Evolutionary conservation across 768 basidiomycete genomes (phyloP).

Genomic region (Leccinellum rugosiceps): DNA sequence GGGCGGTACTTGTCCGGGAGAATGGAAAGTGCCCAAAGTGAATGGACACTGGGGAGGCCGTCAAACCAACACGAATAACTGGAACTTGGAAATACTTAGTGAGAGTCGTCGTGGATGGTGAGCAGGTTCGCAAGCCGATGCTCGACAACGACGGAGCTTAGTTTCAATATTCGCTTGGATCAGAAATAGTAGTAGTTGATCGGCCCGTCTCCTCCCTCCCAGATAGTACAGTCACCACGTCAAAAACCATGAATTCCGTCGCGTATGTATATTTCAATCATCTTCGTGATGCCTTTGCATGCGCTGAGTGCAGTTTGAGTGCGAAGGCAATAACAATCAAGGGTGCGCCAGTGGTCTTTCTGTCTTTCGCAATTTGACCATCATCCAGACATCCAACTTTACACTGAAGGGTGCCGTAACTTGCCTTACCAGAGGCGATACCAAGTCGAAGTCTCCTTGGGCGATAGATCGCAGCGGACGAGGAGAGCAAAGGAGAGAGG

Average conservation of each 20-base stretch:
- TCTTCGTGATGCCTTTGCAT: neutral
- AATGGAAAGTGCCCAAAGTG: too few relatives aligned
- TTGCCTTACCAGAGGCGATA: neutral
- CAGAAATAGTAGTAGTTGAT: too few relatives aligned
- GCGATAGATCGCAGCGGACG: neutral
- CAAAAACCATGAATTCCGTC: neutral
- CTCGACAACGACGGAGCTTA: too few relatives aligned
- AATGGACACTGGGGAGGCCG: too few relatives aligned
- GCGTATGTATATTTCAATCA: neutral
- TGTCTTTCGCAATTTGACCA: neutral
- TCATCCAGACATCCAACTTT: neutral
- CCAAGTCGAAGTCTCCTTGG: neutral
- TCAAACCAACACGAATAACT: too few relatives aligned
- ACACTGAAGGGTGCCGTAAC: neutral
- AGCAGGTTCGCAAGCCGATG: too few relatives aligned
- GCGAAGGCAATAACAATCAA: neutral
- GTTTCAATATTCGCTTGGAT: too few relatives aligned
- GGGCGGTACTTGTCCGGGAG: too few relatives aligned
- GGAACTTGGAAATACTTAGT: too few relatives aligned
- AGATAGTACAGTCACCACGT: too few relatives aligned
- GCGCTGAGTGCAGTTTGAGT: neutral
- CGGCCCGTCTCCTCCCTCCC: too few relatives aligned
- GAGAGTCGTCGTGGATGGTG: too few relatives aligned
- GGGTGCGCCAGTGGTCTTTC: neutral
- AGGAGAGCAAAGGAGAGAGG: neutral